These are phyloP conservation scores for Pseudogymnoascus verrucosus DNA, from an alignment of 2,329 filamentous ascomycete species.

Conservation along the genomic window DNA sequence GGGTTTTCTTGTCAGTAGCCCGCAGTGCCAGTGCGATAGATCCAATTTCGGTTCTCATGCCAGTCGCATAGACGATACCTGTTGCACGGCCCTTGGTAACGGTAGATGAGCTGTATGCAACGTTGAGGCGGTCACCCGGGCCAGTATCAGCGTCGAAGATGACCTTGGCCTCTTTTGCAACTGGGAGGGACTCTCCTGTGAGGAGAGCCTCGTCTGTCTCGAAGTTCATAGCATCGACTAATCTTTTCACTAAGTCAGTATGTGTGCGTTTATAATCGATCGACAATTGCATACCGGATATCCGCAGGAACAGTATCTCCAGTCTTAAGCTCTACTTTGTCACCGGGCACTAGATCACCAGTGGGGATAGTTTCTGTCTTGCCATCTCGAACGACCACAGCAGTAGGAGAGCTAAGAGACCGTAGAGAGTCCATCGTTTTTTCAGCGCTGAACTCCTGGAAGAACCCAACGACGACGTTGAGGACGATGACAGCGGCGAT, in stretches of 20 bases:
- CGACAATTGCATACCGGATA: slow-evolving; percentile 23
- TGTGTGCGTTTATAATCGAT: not conserved
- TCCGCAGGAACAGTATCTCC: slow-evolving; percentile 37
- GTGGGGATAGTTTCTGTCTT: slow-evolving; percentile 43
- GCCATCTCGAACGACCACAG: slow-evolving; percentile 42
- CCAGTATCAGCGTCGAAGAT: slow-evolving; percentile 45
- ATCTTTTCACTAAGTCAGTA: slow-evolving; percentile 21
- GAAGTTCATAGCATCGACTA: slow-evolving; percentile 46
- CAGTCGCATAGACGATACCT: slow-evolving; percentile 53
- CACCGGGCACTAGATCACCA: slow-evolving; percentile 46
- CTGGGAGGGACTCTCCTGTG: slow-evolving; percentile 54
- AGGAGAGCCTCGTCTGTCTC: slow-evolving; percentile 54
- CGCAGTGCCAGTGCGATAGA: slow-evolving; percentile 55
- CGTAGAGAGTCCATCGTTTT: slow-evolving; percentile 46
- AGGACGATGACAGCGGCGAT: slow-evolving; percentile 49
- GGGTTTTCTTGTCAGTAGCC: slow-evolving; percentile 39
- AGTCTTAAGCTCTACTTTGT: slow-evolving; percentile 47
- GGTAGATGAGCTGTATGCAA: slow-evolving; percentile 53
- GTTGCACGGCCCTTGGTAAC: slow-evolving; percentile 54
- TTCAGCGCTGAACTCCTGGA: slow-evolving; percentile 45
- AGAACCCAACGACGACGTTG: slow-evolving; percentile 50
- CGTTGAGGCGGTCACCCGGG: slow-evolving; percentile 52
- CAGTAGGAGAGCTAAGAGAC: slow-evolving; percentile 42
- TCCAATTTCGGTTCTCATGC: slow-evolving; percentile 54
- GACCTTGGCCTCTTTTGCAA: slow-evolving; percentile 42